Evolutionary conservation across 1,139 yeast genomes (phyloP), one percentile per base, ranked within the genome.

Genomic region (Taphrina populina): DNA sequence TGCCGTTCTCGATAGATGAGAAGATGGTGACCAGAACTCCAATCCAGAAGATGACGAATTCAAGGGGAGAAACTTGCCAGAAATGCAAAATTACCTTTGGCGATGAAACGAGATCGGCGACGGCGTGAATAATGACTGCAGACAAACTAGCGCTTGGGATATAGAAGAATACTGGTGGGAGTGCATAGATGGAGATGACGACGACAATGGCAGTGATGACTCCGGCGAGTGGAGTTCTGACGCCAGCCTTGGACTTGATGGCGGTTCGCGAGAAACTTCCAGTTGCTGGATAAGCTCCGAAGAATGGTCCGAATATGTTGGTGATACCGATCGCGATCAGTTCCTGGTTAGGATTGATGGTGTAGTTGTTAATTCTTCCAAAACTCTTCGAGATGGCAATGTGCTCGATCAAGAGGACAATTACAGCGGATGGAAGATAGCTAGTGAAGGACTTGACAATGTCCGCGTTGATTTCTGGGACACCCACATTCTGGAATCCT

Each of bases 181-280:
- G 78, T 58, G 84, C 83, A 69, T 88, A 90, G 60, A 90, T 75
- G 1, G 96, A 95, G 61, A 90, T 74, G 62, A 90, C 72, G 23
- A 90, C 96, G 69, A 90, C 90, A 34, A 79, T 80, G 67, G 96
- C 97, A 24, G 96, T 88, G 71, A 82, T 85, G 56, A 88, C 77
- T 72, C 96, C 96, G 53, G 96, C 95, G 61, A 88, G 74, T 29
- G 97, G 97, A 35, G 97, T 90, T 67, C 90, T 80, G 44, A 90
- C 97, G 67, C 95, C 95, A 77, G 96, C 88, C 71, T 88, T 90
- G 57, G 95, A 85, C 71, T 90, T 88, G 66, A 90, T 77, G 10
- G 96, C 96, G 46, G 96, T 84, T 74, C 96, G 82, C 19, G 95
- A 86, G 70, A 90, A 90, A 1, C 96, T 90, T 55, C 97, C 96